Evolutionary conservation across 805 yeast genomes (phyloP).

Genomic region (Brettanomyces nanus): DNA sequence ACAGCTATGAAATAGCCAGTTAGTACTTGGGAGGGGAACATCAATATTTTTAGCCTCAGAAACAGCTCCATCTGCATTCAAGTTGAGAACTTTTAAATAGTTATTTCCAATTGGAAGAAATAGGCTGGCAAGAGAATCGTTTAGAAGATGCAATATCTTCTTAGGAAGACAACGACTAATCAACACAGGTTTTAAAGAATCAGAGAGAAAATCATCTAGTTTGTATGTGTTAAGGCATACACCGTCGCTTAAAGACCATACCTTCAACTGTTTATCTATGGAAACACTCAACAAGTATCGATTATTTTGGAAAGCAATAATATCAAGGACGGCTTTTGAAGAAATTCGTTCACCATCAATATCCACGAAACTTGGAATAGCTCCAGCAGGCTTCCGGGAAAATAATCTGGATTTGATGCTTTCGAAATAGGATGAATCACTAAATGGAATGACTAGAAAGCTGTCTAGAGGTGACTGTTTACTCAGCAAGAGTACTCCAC

Average conservation of each 20-base stretch:
- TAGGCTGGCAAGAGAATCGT: constrained; percentile 11
- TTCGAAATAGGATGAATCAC: constrained; percentile 41
- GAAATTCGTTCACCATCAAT: constrained; percentile 16
- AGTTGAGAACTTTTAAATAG: constrained; percentile 15
- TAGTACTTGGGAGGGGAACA: constrained; percentile 11
- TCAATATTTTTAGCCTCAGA: constrained; percentile 8
- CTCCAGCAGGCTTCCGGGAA: constrained; percentile 3
- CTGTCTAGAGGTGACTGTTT: constrained; percentile 20
- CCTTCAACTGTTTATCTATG: constrained; percentile 42
- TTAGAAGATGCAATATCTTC: constrained; percentile 9
- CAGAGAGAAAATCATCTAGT: constrained; percentile 17
- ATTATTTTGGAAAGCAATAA: constrained; percentile 8
- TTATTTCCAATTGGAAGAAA: constrained; percentile 21
- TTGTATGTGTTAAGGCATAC: constrained; percentile 13
- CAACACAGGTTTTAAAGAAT: constrained; percentile 12
- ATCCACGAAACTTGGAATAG: constrained; percentile 11
- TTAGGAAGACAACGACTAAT: constrained; percentile 15
- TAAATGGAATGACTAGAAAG: constrained; percentile 32
- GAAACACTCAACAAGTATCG: constrained; percentile 34
- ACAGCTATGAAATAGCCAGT: constrained; percentile 22
- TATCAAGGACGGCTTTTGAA: constrained; percentile 16
- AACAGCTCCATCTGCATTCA: constrained; percentile 9
- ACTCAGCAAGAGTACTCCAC: constrained; percentile 57
- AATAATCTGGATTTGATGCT: constrained; percentile 24
- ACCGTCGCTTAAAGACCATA: constrained; percentile 49